phyloP scores from a whole-genome alignment of 176 grass and related monocot species.

The Hordeum vulgare region DNA sequence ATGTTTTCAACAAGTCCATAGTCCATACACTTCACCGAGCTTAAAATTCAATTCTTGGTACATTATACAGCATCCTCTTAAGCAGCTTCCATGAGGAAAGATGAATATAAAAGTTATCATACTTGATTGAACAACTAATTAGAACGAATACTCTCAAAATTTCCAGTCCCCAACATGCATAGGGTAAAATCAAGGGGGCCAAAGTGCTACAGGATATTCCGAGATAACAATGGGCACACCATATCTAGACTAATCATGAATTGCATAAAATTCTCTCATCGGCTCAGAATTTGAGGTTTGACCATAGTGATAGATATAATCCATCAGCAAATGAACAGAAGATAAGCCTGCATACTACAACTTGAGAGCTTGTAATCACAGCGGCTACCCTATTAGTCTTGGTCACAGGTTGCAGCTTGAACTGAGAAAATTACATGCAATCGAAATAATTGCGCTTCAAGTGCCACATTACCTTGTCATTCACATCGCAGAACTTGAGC shows the following conservation, averaged over 20 bases:
- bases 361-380: neutral
- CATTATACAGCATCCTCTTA: neutral
- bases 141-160: neutral
- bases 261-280: neutral
- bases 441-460: neutral
- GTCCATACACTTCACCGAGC: neutral
- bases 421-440: neutral
- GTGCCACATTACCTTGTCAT: slow-evolving; percentile 64
- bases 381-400: neutral
- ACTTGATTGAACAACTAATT: neutral
- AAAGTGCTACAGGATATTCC: neutral
- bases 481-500: slow-evolving; percentile 87
- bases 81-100: neutral
- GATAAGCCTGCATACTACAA: neutral
- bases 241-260: neutral
- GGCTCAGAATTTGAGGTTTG: neutral
- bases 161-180: slow-evolving; percentile 4
- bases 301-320: neutral
- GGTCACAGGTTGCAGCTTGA: neutral
- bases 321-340: neutral
- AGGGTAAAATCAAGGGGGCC: neutral
- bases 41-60: neutral
- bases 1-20: neutral
- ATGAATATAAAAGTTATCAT: neutral
- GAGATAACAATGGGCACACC: neutral